These are phyloP conservation scores for Mycena alexandri DNA, from an alignment of 768 basidiomycete genomes.

Conservation along the genomic window DNA sequence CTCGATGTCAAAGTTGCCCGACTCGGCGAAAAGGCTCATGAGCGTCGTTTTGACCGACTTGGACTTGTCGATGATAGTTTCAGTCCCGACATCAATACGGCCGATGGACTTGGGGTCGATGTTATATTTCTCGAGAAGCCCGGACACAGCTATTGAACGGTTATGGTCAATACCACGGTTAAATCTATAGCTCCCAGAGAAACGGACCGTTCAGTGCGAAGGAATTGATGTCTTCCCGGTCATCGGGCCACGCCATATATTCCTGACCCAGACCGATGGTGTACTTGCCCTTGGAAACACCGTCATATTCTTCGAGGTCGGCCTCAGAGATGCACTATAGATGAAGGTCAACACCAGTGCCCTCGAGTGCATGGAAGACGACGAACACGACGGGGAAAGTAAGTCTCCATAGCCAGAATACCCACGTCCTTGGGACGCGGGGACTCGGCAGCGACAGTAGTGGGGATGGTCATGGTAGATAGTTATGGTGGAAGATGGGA, in stretches of 20 bases:
- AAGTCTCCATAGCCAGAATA: constrained; percentile 93
- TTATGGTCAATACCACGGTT: constrained; percentile 25
- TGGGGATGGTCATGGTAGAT: constrained; percentile 54
- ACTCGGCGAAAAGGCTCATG: constrained; percentile 96
- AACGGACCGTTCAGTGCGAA: constrained; percentile 90
- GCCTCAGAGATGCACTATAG: constrained; percentile 93
- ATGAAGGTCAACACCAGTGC: constrained; percentile 32
- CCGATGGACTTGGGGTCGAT: constrained; percentile 97
- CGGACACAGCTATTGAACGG: constrained; percentile 76
- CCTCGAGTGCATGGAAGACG: constrained; percentile 1
- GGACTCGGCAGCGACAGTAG: constrained; percentile 3
- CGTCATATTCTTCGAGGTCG: constrained; percentile 94
- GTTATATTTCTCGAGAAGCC: constrained; percentile 93
- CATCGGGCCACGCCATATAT: constrained; percentile 99
- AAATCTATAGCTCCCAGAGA: neutral
- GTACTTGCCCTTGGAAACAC: constrained; percentile 96
- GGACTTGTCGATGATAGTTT: constrained; percentile 99
- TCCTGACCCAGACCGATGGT: constrained; percentile 98
- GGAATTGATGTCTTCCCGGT: constrained; percentile 99
- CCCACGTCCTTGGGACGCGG: constrained; percentile 92
- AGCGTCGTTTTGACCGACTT: constrained; percentile 98
- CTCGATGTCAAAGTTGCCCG: constrained; percentile 97
- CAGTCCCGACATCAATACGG: constrained; percentile 97
- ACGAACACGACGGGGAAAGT: constrained; percentile 92
- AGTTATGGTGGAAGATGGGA: constrained; percentile 28